Conservation (phyloP, 352 stramenopile species). For the Pythium aristosporum region DNA sequence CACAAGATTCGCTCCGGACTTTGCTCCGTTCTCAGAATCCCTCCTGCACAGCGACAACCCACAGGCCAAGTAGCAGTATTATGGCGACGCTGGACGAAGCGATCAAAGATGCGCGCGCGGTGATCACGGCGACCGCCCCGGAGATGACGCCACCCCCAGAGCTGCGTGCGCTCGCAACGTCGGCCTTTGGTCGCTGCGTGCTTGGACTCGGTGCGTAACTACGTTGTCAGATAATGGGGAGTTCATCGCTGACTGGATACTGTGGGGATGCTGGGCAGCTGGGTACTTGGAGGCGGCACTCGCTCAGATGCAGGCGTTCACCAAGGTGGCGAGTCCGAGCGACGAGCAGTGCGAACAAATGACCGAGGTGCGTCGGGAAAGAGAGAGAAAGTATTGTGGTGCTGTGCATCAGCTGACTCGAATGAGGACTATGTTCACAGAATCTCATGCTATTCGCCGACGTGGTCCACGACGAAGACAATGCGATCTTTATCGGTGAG, state of each 20-base stretch:
- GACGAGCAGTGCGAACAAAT: conserved; percentile 39
- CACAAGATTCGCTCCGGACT: conserved; percentile 13
- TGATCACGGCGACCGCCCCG: background rate
- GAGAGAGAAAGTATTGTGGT: background rate
- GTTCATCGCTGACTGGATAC: background rate
- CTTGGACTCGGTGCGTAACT: conserved; percentile 62
- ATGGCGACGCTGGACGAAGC: conserved; percentile 18
- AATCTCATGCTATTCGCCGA: conserved; percentile 49
- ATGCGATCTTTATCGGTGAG: conserved; percentile 72
- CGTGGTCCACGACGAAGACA: conserved; percentile 75
- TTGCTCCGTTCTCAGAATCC: background rate
- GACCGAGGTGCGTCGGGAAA: conserved; percentile 37
- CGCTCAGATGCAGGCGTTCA: conserved; percentile 48
- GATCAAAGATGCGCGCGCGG: conserved; percentile 21
- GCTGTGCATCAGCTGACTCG: background rate
- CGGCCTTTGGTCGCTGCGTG: conserved; percentile 68
- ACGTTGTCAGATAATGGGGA: background rate
- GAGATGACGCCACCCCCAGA: conserved; percentile 5
- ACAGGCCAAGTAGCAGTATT: background rate
- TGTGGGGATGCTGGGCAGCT: conserved; percentile 31
- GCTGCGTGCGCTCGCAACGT: conserved; percentile 28
- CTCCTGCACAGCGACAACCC: background rate
- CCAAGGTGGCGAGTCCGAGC: conserved; percentile 24
- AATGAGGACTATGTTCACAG: conserved; percentile 16
- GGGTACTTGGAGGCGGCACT: conserved; percentile 61